Evolutionary conservation across 139 green algal genomes (phyloP).

Genomic region (Micromonas commoda): DNA sequence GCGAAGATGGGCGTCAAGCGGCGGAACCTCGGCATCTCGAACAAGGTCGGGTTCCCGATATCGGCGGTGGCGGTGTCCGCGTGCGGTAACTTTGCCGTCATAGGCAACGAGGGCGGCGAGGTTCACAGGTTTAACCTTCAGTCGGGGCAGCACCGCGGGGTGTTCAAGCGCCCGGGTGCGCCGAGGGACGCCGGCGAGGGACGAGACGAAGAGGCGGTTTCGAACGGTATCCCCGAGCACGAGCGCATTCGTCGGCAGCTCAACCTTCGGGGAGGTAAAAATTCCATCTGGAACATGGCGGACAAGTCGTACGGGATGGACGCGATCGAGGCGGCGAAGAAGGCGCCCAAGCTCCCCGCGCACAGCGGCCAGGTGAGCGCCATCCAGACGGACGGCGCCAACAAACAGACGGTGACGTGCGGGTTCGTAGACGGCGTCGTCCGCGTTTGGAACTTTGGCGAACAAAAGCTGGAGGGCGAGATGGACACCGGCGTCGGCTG

Average conservation of each 20-base stretch:
- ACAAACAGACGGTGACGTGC: constrained; percentile 52
- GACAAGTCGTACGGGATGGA: not conserved
- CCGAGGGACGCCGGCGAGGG: not conserved
- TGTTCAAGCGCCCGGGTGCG: not conserved
- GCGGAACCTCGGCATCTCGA: not conserved
- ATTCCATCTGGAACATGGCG: constrained; percentile 2
- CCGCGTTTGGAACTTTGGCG: constrained; percentile 18
- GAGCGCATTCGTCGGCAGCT: not conserved
- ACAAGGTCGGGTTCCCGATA: constrained; percentile 38
- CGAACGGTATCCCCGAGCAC: too few species aligned
- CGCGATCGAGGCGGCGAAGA: not conserved
- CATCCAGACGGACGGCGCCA: constrained; percentile 48
- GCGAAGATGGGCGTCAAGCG: constrained; percentile 2
- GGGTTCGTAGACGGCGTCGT: not conserved
- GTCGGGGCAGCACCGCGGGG: constrained; percentile 28
- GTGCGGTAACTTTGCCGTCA: constrained; percentile 94
- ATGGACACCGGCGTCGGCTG: constrained; percentile 25
- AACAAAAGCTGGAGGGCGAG: constrained; percentile 34
- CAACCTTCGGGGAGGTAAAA: constrained; percentile 10
- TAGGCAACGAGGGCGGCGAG: constrained; percentile 65
- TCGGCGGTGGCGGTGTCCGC: constrained; percentile 61
- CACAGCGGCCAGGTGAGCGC: constrained; percentile 66
- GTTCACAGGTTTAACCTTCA: constrained; percentile 97
- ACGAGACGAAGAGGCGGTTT: constrained; percentile 9
- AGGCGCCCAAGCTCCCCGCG: constrained; percentile 33